Evolutionary conservation across 345 rosid genomes (phyloP).

Genomic region (Lagerstroemia speciosa): DNA sequence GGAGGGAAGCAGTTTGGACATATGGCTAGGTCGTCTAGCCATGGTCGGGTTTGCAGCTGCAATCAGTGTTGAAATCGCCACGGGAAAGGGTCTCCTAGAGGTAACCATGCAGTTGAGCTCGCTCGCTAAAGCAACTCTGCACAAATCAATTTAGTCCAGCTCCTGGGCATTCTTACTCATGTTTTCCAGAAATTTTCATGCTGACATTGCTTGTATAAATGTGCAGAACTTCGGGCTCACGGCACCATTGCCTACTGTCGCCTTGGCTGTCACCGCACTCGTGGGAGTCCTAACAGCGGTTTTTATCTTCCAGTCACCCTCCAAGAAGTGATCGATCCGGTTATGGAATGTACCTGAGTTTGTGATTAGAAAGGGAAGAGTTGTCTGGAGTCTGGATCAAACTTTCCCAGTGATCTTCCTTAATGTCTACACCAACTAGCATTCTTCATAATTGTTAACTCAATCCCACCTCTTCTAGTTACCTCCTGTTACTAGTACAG

Average conservation of each 20-base stretch:
- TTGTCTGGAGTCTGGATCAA: no score
- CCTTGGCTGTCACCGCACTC: constrained; percentile 73
- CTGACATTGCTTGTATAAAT: not conserved
- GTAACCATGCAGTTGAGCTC: constrained; percentile 18
- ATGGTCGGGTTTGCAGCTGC: constrained; percentile 87
- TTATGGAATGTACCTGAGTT: no score
- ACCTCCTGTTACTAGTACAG: no score
- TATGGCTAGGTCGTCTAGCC: constrained; percentile 89
- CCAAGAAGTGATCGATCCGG: constrained; percentile 44
- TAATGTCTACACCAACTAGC: no score
- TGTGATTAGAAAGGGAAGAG: no score
- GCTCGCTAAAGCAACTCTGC: not conserved
- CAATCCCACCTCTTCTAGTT: no score
- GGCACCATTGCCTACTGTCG: constrained; percentile 66
- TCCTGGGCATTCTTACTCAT: not conserved
- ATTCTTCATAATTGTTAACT: no score
- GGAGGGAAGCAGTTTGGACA: constrained; percentile 52
- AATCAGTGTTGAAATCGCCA: constrained; percentile 57
- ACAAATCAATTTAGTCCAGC: not conserved
- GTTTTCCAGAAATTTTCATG: not conserved
- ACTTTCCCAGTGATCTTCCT: no score
- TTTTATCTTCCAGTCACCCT: constrained; percentile 87
- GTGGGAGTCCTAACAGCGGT: constrained; percentile 71
- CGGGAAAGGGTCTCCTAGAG: constrained; percentile 90
- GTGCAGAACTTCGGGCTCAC: constrained; percentile 85